These are phyloP conservation scores for Vigna radiata DNA, from an alignment of 306 rosid species.

Conservation along the genomic window DNA sequence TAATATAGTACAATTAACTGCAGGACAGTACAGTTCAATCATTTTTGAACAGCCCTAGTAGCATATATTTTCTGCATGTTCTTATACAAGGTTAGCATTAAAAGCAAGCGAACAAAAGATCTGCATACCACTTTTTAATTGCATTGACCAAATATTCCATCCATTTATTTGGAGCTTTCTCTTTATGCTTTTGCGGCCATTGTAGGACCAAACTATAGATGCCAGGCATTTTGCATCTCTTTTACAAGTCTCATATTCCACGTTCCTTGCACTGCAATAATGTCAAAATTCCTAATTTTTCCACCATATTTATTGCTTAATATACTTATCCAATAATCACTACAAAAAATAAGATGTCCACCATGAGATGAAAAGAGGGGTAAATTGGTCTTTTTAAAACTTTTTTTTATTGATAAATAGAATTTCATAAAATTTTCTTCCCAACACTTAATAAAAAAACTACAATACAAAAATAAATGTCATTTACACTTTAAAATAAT, in stretches of 20 bases:
- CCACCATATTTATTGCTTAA: background rate
- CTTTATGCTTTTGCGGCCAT: constrained; percentile 49
- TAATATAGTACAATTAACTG: no score
- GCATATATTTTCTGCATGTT: constrained; percentile 17
- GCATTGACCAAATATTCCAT: constrained; percentile 43
- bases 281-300: constrained; percentile 17
- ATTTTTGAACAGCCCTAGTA: no score
- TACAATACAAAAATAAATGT: no score
- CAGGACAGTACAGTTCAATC: no score
- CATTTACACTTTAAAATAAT: no score
- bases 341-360: no score
- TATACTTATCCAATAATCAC: constrained; percentile 12
- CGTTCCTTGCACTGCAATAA: constrained; percentile 32
- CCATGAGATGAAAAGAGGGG: no score
- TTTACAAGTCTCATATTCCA: constrained; percentile 47
- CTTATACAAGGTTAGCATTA: constrained; percentile 6
- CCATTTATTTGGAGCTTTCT: constrained; percentile 28
- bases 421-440: no score
- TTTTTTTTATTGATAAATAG: no score
- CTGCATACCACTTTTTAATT: background rate
- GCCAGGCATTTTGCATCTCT: constrained; percentile 39
- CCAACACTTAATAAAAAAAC: no score
- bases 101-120: background rate
- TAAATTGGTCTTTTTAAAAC: no score
- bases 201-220: constrained; percentile 48